Percentiles rank a stretch among this genome's conserved stretches.
These are phyloP conservation scores for Eimeria mitis DNA, from an alignment of 169 alveolate genomes.

Conservation along the genomic window DNA sequence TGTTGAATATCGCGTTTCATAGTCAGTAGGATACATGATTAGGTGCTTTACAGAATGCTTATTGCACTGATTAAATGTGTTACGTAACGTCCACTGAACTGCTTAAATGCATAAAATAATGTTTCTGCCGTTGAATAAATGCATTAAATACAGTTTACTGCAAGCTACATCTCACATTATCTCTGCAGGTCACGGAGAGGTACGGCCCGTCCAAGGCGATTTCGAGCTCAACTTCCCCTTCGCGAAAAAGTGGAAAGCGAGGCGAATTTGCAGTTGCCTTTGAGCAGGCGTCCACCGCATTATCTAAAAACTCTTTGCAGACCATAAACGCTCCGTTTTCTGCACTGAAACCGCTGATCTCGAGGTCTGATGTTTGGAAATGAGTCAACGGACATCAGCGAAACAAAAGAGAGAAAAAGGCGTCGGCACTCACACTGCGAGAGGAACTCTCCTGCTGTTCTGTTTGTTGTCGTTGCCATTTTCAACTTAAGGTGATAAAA, in stretches of 20 bases:
- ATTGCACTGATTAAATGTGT: too few relatives aligned
- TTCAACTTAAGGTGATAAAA: not conserved
- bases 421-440: not conserved
- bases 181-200: slow-evolving; percentile 31
- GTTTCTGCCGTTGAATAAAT: not conserved
- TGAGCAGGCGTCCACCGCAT: slow-evolving; percentile 81
- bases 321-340: slow-evolving; percentile 68
- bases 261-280: not conserved
- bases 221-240: not conserved
- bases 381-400: not conserved
- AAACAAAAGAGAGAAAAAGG: not conserved
- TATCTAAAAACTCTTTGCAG: slow-evolving; percentile 80
- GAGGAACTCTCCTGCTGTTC: slow-evolving; percentile 34
- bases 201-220: not conserved
- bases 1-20: too few relatives aligned
- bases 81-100: not conserved
- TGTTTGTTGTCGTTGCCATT: not conserved
- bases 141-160: not conserved
- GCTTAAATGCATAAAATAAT: not conserved
- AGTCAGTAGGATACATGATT: too few relatives aligned
- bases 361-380: slow-evolving; percentile 28
- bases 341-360: slow-evolving; percentile 61
- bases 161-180: slow-evolving; percentile 14
- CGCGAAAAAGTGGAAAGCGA: not conserved
- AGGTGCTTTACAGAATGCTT: too few relatives aligned